Base-by-base conservation (phyloP, 352 stramenopile genomes). In the Phytophthora crassamura region DNA sequence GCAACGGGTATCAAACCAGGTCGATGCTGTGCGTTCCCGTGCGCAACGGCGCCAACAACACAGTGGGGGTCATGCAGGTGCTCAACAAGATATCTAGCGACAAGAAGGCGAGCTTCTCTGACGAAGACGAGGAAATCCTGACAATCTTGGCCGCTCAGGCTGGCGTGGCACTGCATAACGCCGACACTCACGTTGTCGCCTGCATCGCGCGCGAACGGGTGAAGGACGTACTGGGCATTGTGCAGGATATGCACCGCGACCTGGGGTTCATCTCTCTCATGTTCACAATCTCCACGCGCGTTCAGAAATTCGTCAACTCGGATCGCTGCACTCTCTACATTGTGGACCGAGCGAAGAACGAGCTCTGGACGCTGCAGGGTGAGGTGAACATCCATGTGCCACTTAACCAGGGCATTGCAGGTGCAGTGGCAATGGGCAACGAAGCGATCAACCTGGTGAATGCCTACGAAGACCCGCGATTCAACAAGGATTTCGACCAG, bases 241-340 rank as follows among this genome's bases (percentile, higher is more conserved):
- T 97, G n/a, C 83, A 92, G 47, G 88, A 95, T 47, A 94, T 97
- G 84, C 90, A 97, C 64, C 70, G 80, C 25, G 90, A 97, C 64
- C 59, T 97, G 41, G 90, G 89, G 22, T 94, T 97, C 62, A 96
- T 89, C 68, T 91, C 87, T 20, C 66, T 97, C 15, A 96, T 97
- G 79, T 97, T 97, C 55, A 95, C 90, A 6, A 95, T 98, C 56
- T 97, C 92, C 18, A 89, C 85, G 14, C 86, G 94, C 25, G 88
- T 97, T 12, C 88, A 93, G 46, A 75, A 70, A 33, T 82, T 98
- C 43, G 81, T 98, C 9, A 84, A 95, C 54, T 95, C 91, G 36
- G 94, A 98, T 62, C 87, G 93, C 5, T 97, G 91, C 50, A 97
- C 91, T 20, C 75, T 98, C 5, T 98, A 97, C 72, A 94, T 98